Evolutionary conservation across 192 early-diverging fungal species (phyloP).

Genomic region (Mortierella hygrophila): DNA sequence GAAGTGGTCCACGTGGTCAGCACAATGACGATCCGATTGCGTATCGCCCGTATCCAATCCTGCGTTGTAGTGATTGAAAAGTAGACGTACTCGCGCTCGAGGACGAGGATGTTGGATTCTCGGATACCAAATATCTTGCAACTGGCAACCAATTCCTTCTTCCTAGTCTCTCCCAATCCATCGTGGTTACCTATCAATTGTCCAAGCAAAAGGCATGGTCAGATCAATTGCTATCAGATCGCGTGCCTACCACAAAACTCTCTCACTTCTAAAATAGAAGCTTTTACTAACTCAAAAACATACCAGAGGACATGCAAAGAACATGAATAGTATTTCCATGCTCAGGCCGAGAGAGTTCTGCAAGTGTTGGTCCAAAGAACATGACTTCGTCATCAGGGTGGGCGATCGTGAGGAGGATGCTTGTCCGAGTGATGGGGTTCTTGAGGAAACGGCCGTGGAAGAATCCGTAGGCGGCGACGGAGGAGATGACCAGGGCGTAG

Average conservation of each 20-base stretch:
- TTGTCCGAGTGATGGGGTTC: slow-evolving; percentile 34
- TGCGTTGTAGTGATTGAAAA: background rate
- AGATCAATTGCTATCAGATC: background rate
- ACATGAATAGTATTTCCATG: slow-evolving; percentile 73
- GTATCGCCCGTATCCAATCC: no score
- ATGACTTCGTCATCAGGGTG: slow-evolving; percentile 99
- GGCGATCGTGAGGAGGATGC: slow-evolving; percentile 80
- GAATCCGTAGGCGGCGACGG: slow-evolving; percentile 40
- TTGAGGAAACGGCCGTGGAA: slow-evolving; percentile 37
- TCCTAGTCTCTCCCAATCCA: slow-evolving; percentile 70
- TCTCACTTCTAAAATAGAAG: background rate
- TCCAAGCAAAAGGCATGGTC: background rate
- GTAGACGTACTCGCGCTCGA: slow-evolving; percentile 72
- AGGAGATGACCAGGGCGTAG: slow-evolving; percentile 22
- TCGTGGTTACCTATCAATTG: slow-evolving; percentile 73
- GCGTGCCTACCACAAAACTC: background rate
- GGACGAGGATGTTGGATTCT: slow-evolving; percentile 56
- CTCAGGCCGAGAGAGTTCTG: slow-evolving; percentile 60
- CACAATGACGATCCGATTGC: background rate
- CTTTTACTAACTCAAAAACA: slow-evolving; percentile 14
- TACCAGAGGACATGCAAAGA: slow-evolving; percentile 90
- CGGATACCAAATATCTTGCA: slow-evolving; percentile 70
- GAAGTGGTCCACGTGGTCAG: background rate
- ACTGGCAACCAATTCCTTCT: slow-evolving; percentile 74
- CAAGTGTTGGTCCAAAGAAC: slow-evolving; percentile 93